Conservation (phyloP, 1,284 basidiomycete species). For the Sparassis latifolia region DNA sequence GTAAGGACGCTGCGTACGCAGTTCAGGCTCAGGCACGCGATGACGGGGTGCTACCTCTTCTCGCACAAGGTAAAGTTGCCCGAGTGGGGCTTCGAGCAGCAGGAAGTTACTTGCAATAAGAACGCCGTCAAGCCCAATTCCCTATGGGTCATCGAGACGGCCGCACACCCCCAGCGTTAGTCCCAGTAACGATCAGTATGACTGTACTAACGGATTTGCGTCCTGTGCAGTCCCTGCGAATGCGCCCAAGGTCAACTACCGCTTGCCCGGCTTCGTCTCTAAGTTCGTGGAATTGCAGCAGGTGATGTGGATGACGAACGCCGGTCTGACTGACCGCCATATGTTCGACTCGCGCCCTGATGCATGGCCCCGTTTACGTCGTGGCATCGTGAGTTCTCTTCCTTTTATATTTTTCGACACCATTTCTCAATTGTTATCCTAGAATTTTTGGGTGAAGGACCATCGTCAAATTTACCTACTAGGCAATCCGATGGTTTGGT, state of each 20-base stretch:
- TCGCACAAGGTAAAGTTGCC: slow-evolving; percentile 97
- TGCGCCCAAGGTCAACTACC: slow-evolving; percentile 85
- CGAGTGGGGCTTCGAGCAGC: slow-evolving; percentile 97
- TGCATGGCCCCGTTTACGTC: slow-evolving; percentile 82
- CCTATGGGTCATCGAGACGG: slow-evolving; percentile 93
- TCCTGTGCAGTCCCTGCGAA: slow-evolving; percentile 50
- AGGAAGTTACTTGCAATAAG: slow-evolving; percentile 98
- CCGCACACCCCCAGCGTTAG: slow-evolving; percentile 71
- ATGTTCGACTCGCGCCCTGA: slow-evolving; percentile 90
- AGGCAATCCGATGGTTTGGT: slow-evolving; percentile 95
- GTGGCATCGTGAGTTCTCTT: slow-evolving; percentile 80
- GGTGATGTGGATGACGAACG: slow-evolving; percentile 99
- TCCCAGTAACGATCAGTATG: slow-evolving; percentile 12
- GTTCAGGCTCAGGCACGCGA: slow-evolving; percentile 80
- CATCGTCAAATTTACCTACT: slow-evolving; percentile 93
- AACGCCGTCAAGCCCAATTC: slow-evolving; percentile 89
- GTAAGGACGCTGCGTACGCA: slow-evolving; percentile 78
- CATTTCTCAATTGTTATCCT: slow-evolving; percentile 2
- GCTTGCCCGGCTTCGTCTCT: slow-evolving; percentile 76
- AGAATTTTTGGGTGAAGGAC: slow-evolving; percentile 99
- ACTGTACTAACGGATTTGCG: not conserved
- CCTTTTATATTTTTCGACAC: not conserved
- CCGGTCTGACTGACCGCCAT: slow-evolving; percentile 91
- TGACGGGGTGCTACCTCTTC: slow-evolving; percentile 95
- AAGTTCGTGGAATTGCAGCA: slow-evolving; percentile 92